These are phyloP conservation scores for Alternaria burnsii DNA, from an alignment of 2,329 filamentous ascomycete species.

Conservation along the genomic window DNA sequence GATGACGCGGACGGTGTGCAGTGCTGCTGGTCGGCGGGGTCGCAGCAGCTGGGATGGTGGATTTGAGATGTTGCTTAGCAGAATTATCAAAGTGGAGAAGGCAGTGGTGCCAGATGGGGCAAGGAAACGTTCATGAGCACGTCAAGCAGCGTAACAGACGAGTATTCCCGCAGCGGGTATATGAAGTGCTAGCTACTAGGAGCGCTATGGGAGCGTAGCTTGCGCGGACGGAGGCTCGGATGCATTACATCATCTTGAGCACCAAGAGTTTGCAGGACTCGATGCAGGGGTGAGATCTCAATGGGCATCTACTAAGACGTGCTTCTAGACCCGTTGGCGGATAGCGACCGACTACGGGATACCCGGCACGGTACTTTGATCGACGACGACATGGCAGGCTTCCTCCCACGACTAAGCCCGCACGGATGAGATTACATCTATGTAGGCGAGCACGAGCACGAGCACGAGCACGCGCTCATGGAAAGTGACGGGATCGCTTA, in stretches of 20 bases:
- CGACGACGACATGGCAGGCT: conserved; percentile 18
- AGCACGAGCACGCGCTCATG: conserved; percentile 3
- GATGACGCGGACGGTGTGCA: conserved; percentile 39
- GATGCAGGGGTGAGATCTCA: conserved; percentile 29
- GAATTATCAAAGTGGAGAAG: not conserved
- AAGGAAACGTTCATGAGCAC: not conserved
- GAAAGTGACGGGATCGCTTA: conserved; percentile 4
- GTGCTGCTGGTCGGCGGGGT: conserved; percentile 27
- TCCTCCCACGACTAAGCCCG: not conserved
- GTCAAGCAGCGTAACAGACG: conserved; percentile 16
- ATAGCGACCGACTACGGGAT: conserved; percentile 38
- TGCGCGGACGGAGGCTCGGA: conserved; percentile 25
- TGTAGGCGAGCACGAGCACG: not conserved
- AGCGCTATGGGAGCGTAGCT: conserved; percentile 1
- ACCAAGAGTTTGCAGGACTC: conserved; percentile 19
- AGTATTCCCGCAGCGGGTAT: conserved; percentile 15
- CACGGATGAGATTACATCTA: conserved; percentile 8
- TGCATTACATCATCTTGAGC: conserved; percentile 41
- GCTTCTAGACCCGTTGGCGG: conserved; percentile 26
- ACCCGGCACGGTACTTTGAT: conserved; percentile 34
- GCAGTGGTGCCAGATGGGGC: not conserved
- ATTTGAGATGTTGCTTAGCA: not conserved
- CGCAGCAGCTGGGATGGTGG: conserved; percentile 15
- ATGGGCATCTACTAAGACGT: conserved; percentile 24
- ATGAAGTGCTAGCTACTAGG: conserved; percentile 1